These are phyloP conservation scores for Neurospora terricola DNA, from an alignment of 495 filamentous ascomycete species.

Conservation along the genomic window DNA sequence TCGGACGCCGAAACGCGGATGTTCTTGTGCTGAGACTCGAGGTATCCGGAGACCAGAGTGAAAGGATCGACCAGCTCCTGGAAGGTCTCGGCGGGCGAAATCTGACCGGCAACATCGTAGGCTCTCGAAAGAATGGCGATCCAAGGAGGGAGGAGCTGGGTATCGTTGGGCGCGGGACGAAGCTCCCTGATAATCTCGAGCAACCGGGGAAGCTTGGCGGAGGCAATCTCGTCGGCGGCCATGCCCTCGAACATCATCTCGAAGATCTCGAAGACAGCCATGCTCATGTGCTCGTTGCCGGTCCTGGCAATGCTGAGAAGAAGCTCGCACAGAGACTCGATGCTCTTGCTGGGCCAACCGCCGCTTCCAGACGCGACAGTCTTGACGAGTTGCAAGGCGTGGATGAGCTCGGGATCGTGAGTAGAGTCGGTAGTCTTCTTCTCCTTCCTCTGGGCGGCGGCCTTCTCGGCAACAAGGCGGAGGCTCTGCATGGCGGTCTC, in stretches of 20 bases:
- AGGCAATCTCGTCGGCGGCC: conserved; percentile 66
- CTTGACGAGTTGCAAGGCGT: conserved; percentile 84
- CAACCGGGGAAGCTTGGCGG: conserved; percentile 77
- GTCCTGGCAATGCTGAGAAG: conserved; percentile 78
- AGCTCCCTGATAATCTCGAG: conserved; percentile 80
- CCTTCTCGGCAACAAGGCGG: conserved; percentile 51
- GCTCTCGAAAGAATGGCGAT: conserved; percentile 88
- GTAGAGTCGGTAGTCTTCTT: conserved; percentile 50
- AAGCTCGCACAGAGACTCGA: conserved; percentile 80
- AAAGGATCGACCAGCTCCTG: conserved; percentile 77
- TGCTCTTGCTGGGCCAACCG: conserved; percentile 95
- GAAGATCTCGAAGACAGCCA: conserved; percentile 93
- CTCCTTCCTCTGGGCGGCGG: conserved; percentile 53
- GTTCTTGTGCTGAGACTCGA: conserved; percentile 79
- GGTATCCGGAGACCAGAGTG: conserved; percentile 61
- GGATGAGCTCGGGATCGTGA: conserved; percentile 76
- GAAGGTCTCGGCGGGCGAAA: conserved; percentile 78
- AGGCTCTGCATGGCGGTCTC: conserved; percentile 74
- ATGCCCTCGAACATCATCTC: conserved; percentile 90
- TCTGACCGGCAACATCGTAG: conserved; percentile 85
- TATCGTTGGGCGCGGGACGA: conserved; percentile 81
- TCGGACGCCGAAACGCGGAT: conserved; percentile 90
- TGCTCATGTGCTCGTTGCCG: conserved; percentile 87
- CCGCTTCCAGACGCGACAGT: conserved; percentile 74
- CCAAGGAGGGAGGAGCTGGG: conserved; percentile 89